Percentiles rank a stretch among this genome's conserved stretches.
phyloP scores from a whole-genome alignment of 129 eudicot species.

The Helichrysum umbraculigerum region DNA sequence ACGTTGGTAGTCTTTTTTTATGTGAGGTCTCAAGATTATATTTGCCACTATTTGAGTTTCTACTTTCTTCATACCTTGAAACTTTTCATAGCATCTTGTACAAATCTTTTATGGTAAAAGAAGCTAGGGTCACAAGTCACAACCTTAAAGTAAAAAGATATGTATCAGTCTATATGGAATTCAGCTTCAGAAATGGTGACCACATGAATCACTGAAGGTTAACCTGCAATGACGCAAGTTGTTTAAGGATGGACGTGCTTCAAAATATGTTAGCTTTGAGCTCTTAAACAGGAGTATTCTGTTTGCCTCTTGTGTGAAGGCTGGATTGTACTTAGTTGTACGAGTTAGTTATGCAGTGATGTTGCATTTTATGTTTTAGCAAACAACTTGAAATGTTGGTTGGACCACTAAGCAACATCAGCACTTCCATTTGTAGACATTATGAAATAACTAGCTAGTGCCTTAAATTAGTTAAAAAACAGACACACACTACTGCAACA shows the following conservation, averaged over 20 bases:
- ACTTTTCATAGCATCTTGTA: neutral
- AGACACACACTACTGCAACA: slow-evolving; percentile 5
- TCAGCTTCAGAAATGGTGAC: slow-evolving; percentile 6
- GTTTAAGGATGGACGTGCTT: slow-evolving; percentile 2
- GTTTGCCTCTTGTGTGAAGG: slow-evolving; percentile 22
- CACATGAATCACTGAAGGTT: slow-evolving; percentile 1
- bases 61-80: neutral
- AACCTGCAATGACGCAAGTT: neutral
- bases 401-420: neutral
- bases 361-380: slow-evolving; percentile 7
- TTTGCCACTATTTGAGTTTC: slow-evolving; percentile 10
- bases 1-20: slow-evolving; percentile 3
- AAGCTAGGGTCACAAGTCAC: slow-evolving; percentile 8
- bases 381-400: slow-evolving; percentile 17
- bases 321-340: slow-evolving; percentile 2
- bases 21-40: slow-evolving; percentile 2
- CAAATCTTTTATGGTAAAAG: neutral
- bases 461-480: neutral
- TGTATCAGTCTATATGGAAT: neutral
- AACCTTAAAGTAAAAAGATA: neutral
- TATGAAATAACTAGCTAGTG: neutral
- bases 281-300: neutral
- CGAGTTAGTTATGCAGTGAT: neutral
- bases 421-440: slow-evolving; percentile 13
- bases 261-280: slow-evolving; percentile 14